Conservation (phyloP, 305 asterid species). For the Fraxinus nigra region DNA sequence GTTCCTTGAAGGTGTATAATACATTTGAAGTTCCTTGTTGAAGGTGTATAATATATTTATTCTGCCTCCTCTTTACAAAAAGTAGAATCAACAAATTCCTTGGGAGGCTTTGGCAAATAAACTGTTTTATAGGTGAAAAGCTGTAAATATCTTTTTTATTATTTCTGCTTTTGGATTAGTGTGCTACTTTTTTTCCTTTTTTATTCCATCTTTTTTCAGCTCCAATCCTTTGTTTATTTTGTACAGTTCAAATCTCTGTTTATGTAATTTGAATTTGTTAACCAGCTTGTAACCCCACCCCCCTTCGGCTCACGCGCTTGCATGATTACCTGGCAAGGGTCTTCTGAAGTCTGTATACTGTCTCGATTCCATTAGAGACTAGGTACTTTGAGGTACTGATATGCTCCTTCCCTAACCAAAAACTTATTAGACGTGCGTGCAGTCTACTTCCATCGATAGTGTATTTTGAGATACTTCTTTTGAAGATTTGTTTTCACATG, state of each 20-base stretch:
- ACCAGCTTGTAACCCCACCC: background rate
- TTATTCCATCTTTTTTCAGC: background rate
- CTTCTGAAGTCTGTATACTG: background rate
- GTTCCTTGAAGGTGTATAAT: constrained; percentile 47
- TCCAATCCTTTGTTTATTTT: background rate
- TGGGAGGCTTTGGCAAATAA: constrained; percentile 84
- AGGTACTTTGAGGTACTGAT: background rate
- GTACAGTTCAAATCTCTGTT: background rate
- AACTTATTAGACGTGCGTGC: background rate
- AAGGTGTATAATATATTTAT: constrained; percentile 62
- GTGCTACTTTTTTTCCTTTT: constrained; percentile 20
- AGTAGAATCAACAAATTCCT: constrained; percentile 31
- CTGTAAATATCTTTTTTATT: constrained; percentile 58
- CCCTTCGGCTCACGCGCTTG: background rate
- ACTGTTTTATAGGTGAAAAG: constrained; percentile 67
- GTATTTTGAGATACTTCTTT: background rate
- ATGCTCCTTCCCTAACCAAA: background rate
- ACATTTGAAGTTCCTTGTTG: constrained; percentile 20
- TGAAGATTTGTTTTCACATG: background rate
- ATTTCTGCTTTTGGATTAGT: constrained; percentile 30
- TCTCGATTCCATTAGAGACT: background rate
- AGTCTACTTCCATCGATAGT: background rate
- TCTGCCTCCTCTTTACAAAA: constrained; percentile 40
- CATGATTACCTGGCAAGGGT: background rate
- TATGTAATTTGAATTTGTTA: constrained; percentile 5